These are phyloP conservation scores for Nakataea oryzae DNA, from an alignment of 2,329 filamentous ascomycete species.

Conservation along the genomic window DNA sequence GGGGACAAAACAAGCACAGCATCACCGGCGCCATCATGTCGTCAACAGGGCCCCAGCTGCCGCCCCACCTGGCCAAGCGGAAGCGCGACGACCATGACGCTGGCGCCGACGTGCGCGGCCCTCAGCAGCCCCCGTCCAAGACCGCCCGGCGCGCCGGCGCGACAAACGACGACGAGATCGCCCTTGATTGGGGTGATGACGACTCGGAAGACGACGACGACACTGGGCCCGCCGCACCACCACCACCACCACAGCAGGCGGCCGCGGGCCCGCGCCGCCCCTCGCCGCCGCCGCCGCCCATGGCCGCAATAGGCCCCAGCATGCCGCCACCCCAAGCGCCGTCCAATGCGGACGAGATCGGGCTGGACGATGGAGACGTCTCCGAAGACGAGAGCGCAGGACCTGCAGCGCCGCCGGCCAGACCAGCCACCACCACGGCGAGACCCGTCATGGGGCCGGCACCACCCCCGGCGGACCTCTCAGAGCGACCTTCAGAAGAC, in stretches of 20 bases:
- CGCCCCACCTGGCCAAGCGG: slow-evolving; percentile 55
- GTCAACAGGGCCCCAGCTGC: slow-evolving; percentile 60
- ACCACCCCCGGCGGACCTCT: slow-evolving; percentile 7
- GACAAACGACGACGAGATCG: slow-evolving; percentile 39
- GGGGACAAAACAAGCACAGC: too few species aligned
- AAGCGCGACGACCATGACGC: slow-evolving; percentile 38
- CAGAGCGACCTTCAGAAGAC: not conserved
- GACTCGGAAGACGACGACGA: slow-evolving; percentile 31
- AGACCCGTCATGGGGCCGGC: slow-evolving; percentile 16
- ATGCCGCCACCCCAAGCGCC: slow-evolving; percentile 11
- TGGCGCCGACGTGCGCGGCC: slow-evolving; percentile 8
- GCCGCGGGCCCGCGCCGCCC: slow-evolving; percentile 5
- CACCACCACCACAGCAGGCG: slow-evolving; percentile 13
- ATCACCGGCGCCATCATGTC: slow-evolving; percentile 41
- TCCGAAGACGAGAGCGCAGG: slow-evolving; percentile 16
- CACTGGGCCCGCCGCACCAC: slow-evolving; percentile 26
- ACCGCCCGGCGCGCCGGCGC: slow-evolving; percentile 35
- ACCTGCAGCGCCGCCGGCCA: not conserved
- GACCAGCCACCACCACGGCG: not conserved
- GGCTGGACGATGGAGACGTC: slow-evolving; percentile 22
- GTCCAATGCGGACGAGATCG: slow-evolving; percentile 29
- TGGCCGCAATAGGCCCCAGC: slow-evolving; percentile 13
- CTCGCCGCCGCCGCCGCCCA: not conserved
- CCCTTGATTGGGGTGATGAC: slow-evolving; percentile 22
- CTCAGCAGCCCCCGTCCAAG: slow-evolving; percentile 32